A percentile compares a stretch with the other conserved stretches of the same genome.
Evolutionary conservation across 164 flowering plant genomes (phyloP).

Genomic region (Liquidambar formosana): DNA sequence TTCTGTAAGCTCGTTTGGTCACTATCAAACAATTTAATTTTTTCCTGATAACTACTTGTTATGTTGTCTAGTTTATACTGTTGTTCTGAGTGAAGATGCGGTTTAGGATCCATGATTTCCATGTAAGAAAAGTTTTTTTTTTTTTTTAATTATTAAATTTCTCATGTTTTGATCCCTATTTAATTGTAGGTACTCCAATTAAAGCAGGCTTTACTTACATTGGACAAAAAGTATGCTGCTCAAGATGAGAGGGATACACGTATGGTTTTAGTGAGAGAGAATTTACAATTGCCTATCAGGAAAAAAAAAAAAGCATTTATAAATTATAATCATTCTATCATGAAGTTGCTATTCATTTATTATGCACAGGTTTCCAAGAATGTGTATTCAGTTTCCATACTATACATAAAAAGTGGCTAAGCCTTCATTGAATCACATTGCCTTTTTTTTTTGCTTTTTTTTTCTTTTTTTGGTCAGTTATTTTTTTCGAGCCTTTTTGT

Average conservation of each 20-base stretch:
- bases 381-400: not conserved
- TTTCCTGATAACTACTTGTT: too few relatives aligned
- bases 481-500: too few relatives aligned
- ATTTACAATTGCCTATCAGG: too few relatives aligned
- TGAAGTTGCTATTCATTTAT: not conserved
- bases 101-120: not conserved
- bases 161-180: conserved; percentile 3
- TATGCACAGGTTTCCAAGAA: not conserved
- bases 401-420: not conserved
- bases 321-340: not conserved
- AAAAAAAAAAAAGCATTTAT: too few relatives aligned
- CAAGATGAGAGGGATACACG: conserved; percentile 66
- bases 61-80: too few relatives aligned
- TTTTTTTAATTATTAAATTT: too few relatives aligned
- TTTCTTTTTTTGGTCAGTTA: too few relatives aligned
- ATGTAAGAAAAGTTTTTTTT: too few relatives aligned
- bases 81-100: too few relatives aligned
- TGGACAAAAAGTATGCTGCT: conserved; percentile 81
- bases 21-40: not conserved
- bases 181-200: conserved; percentile 56
- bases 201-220: conserved; percentile 44
- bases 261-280: conserved; percentile 26
- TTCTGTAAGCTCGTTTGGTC: not conserved
- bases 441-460: too few relatives aligned
- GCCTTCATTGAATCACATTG: too few relatives aligned